Evolutionary conservation across 1,284 basidiomycete genomes (phyloP), one percentile per base, ranked within the genome.

Genomic region (Ganoderma lingzhi): DNA sequence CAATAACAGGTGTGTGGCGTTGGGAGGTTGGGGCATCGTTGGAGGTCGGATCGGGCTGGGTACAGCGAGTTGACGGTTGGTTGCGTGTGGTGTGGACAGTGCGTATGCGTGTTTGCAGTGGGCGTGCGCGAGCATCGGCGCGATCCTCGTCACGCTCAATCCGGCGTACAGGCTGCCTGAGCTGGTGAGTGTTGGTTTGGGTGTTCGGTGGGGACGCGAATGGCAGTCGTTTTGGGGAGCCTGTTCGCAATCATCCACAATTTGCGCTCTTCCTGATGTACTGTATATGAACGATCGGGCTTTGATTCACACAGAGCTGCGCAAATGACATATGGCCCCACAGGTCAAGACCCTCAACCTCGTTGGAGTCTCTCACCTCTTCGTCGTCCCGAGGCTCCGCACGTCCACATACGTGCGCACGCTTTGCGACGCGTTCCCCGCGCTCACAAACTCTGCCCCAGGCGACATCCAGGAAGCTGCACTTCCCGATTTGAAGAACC

Each of bases 101-200:
- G 85, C 92, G 17, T 96, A 96, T 78, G 93, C 92, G 1, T 85
- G 88, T 80, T 79, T 95, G 42, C 94, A 96, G 76, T 95, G 94
- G 93, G 94, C 94, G 8, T 92, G 90, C 73, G 92, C 93, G 35
- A 88, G 88, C 66, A 86, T 95, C 61, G 94, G 94, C 28, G 93
- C 93, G 8, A 90, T 95, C 59, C 80, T 95, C 37, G 93, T 93
- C 14, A 95, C 93, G 3, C 83, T 96, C 59, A 96, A 96, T 75
- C 94, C 94, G 8, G 92, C 94, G 0, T 96, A 95, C 77, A 87
- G 90, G 37, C 78, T 90, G 2, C 83, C 87, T 53, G 94, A 96
- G 77, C 84, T 96, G 62, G 91, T 91, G 72, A 70, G 85, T 83
- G 1, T 45, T 2, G 19, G 35, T n/a, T 39, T n/a, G 37, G 32